These are phyloP conservation scores for Sherardia arvensis DNA, from an alignment of 257 asterid genomes.

Conservation along the genomic window DNA sequence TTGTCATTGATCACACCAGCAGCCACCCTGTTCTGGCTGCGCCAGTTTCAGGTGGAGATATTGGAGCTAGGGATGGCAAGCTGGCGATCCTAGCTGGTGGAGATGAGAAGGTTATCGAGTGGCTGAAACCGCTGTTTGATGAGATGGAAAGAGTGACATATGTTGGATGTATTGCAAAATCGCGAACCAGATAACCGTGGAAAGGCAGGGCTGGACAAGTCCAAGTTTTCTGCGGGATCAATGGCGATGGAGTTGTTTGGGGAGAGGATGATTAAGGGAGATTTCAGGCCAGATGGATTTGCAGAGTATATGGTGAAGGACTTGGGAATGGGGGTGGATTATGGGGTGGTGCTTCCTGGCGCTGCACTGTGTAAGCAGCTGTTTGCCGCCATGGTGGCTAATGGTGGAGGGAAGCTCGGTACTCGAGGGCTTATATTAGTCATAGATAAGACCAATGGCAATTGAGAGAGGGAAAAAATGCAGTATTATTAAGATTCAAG, in stretches of 20 bases:
- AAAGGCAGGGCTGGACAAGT: conserved; percentile 60
- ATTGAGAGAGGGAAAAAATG: no score
- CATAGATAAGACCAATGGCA: conserved; percentile 64
- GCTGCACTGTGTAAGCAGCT: conserved; percentile 73
- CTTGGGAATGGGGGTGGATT: conserved; percentile 75
- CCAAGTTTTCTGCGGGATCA: conserved; percentile 56
- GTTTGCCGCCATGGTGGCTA: conserved; percentile 77
- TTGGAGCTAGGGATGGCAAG: conserved; percentile 67
- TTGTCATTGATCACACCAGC: conserved; percentile 69
- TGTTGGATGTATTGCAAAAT: conserved; percentile 70
- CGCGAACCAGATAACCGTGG: conserved; percentile 68
- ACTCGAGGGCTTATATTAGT: conserved; percentile 65
- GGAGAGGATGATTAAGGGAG: conserved; percentile 66
- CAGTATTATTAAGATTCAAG: neutral
- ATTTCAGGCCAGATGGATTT: conserved; percentile 68
- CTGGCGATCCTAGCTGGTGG: no score
- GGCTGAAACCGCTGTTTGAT: conserved; percentile 69
- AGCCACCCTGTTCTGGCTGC: conserved; percentile 76
- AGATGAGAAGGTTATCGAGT: conserved; percentile 41
- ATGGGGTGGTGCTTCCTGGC: conserved; percentile 65
- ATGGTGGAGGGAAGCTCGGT: conserved; percentile 74
- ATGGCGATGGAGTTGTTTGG: conserved; percentile 83
- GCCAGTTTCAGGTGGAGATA: conserved; percentile 85
- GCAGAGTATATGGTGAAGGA: conserved; percentile 91
- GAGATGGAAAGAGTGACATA: conserved; percentile 51